Evolutionary conservation across 352 stramenopile species (phyloP), one percentile per base, ranked within the genome.

Genomic region (Phytophthora ohioensis): DNA sequence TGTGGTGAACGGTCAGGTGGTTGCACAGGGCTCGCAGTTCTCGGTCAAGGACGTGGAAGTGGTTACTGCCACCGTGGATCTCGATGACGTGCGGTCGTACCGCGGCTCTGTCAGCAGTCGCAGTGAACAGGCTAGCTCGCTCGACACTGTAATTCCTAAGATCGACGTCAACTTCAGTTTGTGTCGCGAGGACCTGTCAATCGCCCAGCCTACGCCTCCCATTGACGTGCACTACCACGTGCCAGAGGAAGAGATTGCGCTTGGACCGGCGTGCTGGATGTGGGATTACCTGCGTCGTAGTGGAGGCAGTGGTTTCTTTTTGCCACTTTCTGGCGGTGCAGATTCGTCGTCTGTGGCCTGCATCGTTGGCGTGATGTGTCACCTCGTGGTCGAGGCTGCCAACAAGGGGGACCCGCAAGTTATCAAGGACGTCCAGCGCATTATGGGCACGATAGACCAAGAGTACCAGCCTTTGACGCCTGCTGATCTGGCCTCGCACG

Each of bases 331-430:
- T 38, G 97, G 98, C 42, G 98, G 98, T 54, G 97, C 98, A 1
- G 98, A 99, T 79, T 99, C 93, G 30, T 97, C 93, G 4, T 98
- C 95, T 17, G 97, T 99, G 4, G 96, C 96, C 5, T 94, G 92
- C 42, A 99, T 99, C 69, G 97, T 99, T 7, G 97, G 97, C 34
- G 93, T 98, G 21, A 99, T 99, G 98, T 99, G 97, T 69, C 87
- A 98, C 61, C 76, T 99, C 34, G 96, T 98, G 3, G 85, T 87
- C 3, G 80, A 97, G 32, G 91, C 94, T 17, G 88, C 88, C n/a
- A 92, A 94, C 60, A 73, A 78, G 5, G 90, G 87, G 17, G 86
- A 95, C 31, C 47, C 85, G 12, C 81, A 94, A 52, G 90, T 97
- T 17, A 85, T 96, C 46, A 80, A 87, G 38, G 84, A 97, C 56